Percentiles rank a stretch among this genome's conserved stretches.
Evolutionary conservation across 257 asterid genomes (phyloP).

Genomic region (Fraxinus cuspidata): DNA sequence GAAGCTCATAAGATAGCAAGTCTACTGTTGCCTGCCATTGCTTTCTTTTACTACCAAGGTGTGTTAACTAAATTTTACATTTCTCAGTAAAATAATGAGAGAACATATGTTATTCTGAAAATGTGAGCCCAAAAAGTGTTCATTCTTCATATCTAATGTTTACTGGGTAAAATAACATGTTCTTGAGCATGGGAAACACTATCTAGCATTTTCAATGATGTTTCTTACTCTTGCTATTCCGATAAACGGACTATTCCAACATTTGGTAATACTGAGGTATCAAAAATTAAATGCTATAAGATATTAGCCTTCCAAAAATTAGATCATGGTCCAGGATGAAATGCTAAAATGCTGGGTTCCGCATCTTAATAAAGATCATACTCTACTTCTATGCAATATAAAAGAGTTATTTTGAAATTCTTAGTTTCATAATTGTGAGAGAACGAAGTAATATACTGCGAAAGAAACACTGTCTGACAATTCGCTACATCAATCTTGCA

Average conservation of each 20-base stretch:
- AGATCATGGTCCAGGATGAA: neutral
- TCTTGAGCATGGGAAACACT: neutral
- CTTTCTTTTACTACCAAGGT: neutral
- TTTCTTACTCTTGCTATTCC: neutral
- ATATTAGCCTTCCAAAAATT: neutral
- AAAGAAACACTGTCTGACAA: slow-evolving; percentile 88
- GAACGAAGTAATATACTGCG: slow-evolving; percentile 58
- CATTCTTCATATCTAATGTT: neutral
- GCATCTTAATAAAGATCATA: no score
- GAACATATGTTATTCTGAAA: no score
- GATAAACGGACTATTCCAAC: neutral
- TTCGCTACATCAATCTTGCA: slow-evolving; percentile 88
- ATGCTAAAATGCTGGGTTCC: neutral
- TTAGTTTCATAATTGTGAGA: neutral
- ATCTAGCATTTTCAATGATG: neutral
- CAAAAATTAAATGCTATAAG: no score
- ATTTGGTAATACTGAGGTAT: neutral
- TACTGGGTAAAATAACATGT: neutral
- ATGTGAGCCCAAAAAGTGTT: no score
- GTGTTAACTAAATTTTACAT: neutral
- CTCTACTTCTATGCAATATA: neutral
- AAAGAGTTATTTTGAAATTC: neutral
- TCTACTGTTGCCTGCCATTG: neutral
- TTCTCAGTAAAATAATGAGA: neutral
- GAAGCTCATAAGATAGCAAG: neutral